These are phyloP conservation scores for Phyllosticta capitalensis DNA, from an alignment of 2,329 filamentous ascomycete genomes.

Conservation along the genomic window DNA sequence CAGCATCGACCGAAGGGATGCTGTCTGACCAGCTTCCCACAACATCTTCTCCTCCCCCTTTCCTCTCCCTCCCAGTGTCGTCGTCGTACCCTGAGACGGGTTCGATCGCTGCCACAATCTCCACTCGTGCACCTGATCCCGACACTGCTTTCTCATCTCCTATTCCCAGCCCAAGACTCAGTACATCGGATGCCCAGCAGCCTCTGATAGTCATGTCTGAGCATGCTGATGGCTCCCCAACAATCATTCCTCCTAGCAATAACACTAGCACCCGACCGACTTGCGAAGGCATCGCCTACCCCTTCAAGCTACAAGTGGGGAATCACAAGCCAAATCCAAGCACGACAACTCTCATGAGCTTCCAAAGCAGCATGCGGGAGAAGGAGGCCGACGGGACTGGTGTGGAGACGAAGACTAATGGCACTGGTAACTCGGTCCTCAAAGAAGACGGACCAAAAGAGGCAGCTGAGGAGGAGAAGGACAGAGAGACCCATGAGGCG, in stretches of 20 bases:
- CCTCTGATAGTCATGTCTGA: conserved; percentile 5
- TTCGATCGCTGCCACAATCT: conserved; percentile 7
- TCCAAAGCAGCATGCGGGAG: conserved; percentile 2
- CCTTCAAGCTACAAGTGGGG: conserved; percentile 52
- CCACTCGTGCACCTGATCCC: conserved; percentile 4
- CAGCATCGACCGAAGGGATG: background rate
- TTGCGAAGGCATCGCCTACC: conserved; percentile 60
- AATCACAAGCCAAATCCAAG: conserved; percentile 8
- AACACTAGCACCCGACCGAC: conserved; percentile 54
- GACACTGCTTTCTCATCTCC: conserved; percentile 6
- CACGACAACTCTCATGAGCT: conserved; percentile 6
- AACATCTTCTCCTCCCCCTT: background rate
- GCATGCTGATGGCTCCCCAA: conserved; percentile 15
- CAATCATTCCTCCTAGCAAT: conserved; percentile 37
- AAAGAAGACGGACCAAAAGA: background rate
- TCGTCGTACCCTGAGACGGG: background rate
- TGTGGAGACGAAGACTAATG: background rate
- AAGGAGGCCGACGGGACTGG: background rate
- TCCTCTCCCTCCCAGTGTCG: background rate
- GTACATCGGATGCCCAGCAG: background rate
- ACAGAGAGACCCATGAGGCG: background rate
- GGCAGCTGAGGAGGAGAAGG: background rate
- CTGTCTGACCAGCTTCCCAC: background rate
- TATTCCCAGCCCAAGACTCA: conserved; percentile 2
- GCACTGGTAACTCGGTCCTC: background rate